Evolutionary conservation across 2,329 filamentous ascomycete genomes (phyloP), one percentile per base, ranked within the genome.

Genomic region (Fusarium denticulatum): DNA sequence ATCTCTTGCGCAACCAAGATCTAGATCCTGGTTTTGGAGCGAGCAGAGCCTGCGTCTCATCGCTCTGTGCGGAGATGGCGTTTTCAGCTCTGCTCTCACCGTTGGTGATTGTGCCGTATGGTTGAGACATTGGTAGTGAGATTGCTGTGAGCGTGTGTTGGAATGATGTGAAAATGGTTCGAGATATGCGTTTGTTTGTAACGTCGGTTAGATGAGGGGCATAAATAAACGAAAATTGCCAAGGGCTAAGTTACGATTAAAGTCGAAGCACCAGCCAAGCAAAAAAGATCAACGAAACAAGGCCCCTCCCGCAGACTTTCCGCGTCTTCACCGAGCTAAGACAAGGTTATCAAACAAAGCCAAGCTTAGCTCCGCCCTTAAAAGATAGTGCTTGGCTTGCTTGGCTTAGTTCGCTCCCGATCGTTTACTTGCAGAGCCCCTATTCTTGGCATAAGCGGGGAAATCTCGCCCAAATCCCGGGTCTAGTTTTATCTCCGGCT

Each of bases 1-100:
- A 68, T 59, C 63, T 69, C 26, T 64, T 50, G 11, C 65, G 69
- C 67, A 69, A 42, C 76, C 76, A 77, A 34, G 71, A 76, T 34
- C 53, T 55, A 26, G 64, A 40, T 26, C 60, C 37, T 3, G 69
- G 59, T 26, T 77, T 78, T n/a, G 62, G 64, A 4, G 64, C 63
- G 10, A 78, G 71, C 6, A 78, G 55, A 47, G 69, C 30, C 13
- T 76, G 71, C 11, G 58, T 60, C 24, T 74, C 73, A 24, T 69
- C 65, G 32, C 52, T 58, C 5, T 55, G 50, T 26, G 49, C 28
- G 2, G 49, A 30, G 40, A 64, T 60, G 20, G 58, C 62, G 20
- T 71, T 71, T 22, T 64, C 68, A 6, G 58, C 64, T 52, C 57
- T 58, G 22, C 58, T 46, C 43, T 58, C 57, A 15, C 64, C n/a